Base-by-base conservation (phyloP, 805 yeast species). In the Saccharomyces cerevisiae region DNA sequence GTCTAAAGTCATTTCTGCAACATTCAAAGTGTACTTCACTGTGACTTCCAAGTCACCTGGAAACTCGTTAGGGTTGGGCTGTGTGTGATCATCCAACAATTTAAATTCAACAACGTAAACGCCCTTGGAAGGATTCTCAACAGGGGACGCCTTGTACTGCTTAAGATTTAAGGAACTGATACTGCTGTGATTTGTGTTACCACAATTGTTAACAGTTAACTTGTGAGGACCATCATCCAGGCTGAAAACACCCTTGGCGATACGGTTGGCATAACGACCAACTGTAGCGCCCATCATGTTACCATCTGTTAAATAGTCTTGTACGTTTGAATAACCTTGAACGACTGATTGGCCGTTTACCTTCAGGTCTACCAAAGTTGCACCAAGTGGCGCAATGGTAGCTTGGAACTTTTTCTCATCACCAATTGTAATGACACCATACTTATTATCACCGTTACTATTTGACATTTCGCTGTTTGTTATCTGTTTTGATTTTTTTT, bases 241-340 rank as follows among this genome's bases (percentile, higher is more conserved):
- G 11, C 57, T 51, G 58, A 80, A 73, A 51, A 62, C 57, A 30
- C 81, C 84, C 47, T 71, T 70, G 47, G 65, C 64, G 50, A 84
- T 77, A 55, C 89, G 74, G 66, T 84, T 84, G 53, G 87, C 87
- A 55, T 74, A 78, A 48, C 89, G 74, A 31, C 89, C 89, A 41
- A 83, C 76, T 21, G 85, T 79, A 28, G 87, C 81, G 41, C 88
- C 88, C 53, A 83, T 75, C 63, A 72, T 81, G 17, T 82, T 81
- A 61, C 79, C 76, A 31, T 72, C 63, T 22, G 60, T 60, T 14
- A 55, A 28, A 57, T 71, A 72, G 41, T 61, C 68, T 28, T 57
- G 60, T 28, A 71, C 73, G 43, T 66, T 61, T 4, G 70, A 69
- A 55, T 73, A 78, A 3, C 77, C 77, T 48, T 69, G 61, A 3